A percentile compares a stretch with the other conserved stretches of the same genome.
phyloP scores from a whole-genome alignment of 2,329 filamentous ascomycete species.

The Botrytis galanthina region DNA sequence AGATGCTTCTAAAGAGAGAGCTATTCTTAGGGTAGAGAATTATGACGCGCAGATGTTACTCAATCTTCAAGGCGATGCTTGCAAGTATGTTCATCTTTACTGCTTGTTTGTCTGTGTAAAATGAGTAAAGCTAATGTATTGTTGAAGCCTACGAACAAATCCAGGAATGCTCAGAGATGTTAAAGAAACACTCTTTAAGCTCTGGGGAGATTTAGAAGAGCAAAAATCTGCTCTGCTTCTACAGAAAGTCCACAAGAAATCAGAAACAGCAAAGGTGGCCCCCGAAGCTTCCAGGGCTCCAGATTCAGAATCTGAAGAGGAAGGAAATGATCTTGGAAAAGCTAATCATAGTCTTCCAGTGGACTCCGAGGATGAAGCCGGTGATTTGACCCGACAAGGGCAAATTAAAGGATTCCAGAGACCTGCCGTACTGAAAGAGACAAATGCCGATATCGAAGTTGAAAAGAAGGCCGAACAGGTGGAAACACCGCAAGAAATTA shows the following conservation, averaged over 20 bases:
- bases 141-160: constrained; percentile 55
- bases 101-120: neutral
- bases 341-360: neutral
- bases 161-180: constrained; percentile 50
- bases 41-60: constrained; percentile 55
- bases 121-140: neutral
- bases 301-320: constrained; percentile 11
- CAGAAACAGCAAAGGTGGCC: constrained; percentile 26
- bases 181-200: constrained; percentile 67
- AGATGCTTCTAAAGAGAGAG: constrained; percentile 42
- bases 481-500: constrained; percentile 22
- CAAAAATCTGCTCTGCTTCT: constrained; percentile 47
- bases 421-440: neutral
- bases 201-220: constrained; percentile 88
- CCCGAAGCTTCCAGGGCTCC: neutral
- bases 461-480: neutral
- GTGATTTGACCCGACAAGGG: neutral
- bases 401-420: neutral
- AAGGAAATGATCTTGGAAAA: neutral
- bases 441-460: neutral
- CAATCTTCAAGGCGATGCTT: constrained; percentile 47
- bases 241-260: neutral
- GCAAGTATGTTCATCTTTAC: constrained; percentile 45
- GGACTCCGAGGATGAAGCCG: neutral
- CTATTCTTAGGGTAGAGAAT: constrained; percentile 70